phyloP scores from a whole-genome alignment of 257 asterid species.

The Apocynum venetum region DNA sequence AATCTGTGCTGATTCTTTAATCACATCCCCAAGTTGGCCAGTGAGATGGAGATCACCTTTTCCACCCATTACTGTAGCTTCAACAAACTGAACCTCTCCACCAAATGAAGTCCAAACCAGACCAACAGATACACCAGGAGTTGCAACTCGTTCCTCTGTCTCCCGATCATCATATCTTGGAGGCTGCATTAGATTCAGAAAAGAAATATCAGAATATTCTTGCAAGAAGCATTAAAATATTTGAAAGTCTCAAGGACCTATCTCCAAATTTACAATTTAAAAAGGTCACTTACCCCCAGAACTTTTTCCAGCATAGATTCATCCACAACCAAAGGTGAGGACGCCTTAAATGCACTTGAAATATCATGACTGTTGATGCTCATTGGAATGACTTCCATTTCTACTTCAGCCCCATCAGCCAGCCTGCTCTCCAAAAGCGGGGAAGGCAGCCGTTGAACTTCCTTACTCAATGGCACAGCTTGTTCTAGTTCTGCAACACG shows the following conservation, averaged over 20 bases:
- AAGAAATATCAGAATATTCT: constrained; percentile 10
- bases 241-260: background rate
- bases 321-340: constrained; percentile 74
- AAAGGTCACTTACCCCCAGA: constrained; percentile 75
- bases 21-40: constrained; percentile 97
- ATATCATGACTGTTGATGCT: constrained; percentile 76
- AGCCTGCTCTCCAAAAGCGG: constrained; percentile 76
- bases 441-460: constrained; percentile 78
- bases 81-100: constrained; percentile 98
- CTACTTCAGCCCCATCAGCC: constrained; percentile 92
- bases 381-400: constrained; percentile 96
- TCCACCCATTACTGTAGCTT: constrained; percentile 89
- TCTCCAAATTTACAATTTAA: constrained; percentile 1
- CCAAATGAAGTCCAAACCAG: constrained; percentile 93
- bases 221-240: background rate
- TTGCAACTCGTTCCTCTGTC: constrained; percentile 82
- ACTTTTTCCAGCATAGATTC: constrained; percentile 95
- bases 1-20: constrained; percentile 97
- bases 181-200: constrained; percentile 50
- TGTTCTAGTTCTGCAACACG: constrained; percentile 85
- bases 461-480: constrained; percentile 74
- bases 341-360: constrained; percentile 58
- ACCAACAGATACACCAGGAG: constrained; percentile 96
- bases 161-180: constrained; percentile 87
- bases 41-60: constrained; percentile 97